A percentile compares a stretch with the other conserved stretches of the same genome.
Conservation (phyloP, 805 yeast genomes). For the Saccharomycopsis lassenensis region DNA sequence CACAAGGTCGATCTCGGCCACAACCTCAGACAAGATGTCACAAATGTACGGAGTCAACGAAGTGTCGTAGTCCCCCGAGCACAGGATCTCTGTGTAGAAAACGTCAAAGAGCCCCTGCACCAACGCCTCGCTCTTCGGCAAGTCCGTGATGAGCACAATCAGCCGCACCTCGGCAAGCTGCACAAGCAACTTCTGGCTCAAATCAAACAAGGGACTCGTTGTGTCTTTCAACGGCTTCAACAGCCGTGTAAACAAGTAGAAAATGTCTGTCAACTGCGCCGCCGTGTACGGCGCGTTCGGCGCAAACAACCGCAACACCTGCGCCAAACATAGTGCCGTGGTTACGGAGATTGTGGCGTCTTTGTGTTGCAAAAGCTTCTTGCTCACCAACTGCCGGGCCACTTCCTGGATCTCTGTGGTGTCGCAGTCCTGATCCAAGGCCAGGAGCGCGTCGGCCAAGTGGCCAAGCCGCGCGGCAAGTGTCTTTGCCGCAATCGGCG, state of each 20-base stretch:
- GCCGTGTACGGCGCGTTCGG: conserved; percentile 85
- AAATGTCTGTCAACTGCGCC: conserved; percentile 48
- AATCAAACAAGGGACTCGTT: conserved; percentile 50
- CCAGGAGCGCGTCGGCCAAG: conserved; percentile 52
- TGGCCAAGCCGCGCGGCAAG: conserved; percentile 43
- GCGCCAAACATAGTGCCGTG: conserved; percentile 64
- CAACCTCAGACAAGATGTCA: conserved; percentile 63
- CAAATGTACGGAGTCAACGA: conserved; percentile 51
- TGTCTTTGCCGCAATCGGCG: conserved; percentile 52
- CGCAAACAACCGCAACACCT: conserved; percentile 66
- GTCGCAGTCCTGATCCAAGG: conserved; percentile 34
- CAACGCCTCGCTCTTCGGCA: conserved; percentile 48
- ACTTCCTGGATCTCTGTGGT: conserved; percentile 27
- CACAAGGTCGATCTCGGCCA: conserved; percentile 58
- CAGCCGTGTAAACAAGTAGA: conserved; percentile 54
- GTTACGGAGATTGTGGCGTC: conserved; percentile 62
- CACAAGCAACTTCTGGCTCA: conserved; percentile 54
- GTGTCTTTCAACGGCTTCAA: conserved; percentile 39
- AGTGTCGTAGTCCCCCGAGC: conserved; percentile 32
- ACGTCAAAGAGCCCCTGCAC: conserved; percentile 46
- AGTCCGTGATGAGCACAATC: conserved; percentile 61
- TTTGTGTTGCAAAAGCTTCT: conserved; percentile 31
- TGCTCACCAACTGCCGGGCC: conserved; percentile 35
- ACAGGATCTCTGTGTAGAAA: conserved; percentile 41
- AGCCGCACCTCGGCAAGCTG: conserved; percentile 67